Evolutionary conservation across 768 basidiomycete species (phyloP), one percentile per base, ranked within the genome.

Genomic region (Tulasnella sp.): DNA sequence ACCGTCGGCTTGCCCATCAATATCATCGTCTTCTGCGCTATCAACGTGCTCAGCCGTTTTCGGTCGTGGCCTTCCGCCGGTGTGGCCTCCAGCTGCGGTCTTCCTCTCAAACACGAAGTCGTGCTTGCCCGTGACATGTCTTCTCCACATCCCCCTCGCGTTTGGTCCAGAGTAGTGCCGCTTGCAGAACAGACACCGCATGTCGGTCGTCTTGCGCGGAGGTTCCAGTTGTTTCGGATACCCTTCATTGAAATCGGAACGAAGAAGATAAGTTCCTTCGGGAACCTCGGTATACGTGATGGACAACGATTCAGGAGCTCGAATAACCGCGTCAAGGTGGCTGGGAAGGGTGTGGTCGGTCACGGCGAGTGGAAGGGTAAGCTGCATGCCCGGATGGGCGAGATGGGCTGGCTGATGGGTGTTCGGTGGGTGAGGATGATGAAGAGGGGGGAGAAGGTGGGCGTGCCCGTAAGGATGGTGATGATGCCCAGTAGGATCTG

Each of bases 111-210:
- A 77, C 51, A 67, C 78, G 55, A 80, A 79, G 79, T 80, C 75
- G 72, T 80, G 79, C 37, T 80, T 80, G 29, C 79, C 79, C 39
- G 74, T 72, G 35, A 80, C 79, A 48, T 80, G 79, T 35, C 79
- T 26, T 13, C 79, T 26, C 79, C 79, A 80, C 79, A 80, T 80
- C 79, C 79, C 78, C 70, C 79, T 73, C 23, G 79, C 79, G 44
- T 80, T 80, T 10, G 72, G 70, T 15, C 79, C 79, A 26, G 79
- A 57, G 51, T 80, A 80, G 35, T 80, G 78, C 42, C 78, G 72
- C 57, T 80, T 76, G 73, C 79, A 80, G 69, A 80, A 80, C 20
- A 80, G 26, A 29, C 79, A 80, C 16, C 79, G 77, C 35, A 80
- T 72, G n/a, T 79, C 48, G 44, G 61, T 74, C 20, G 72, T 44